These are phyloP conservation scores for Linanthus parryae DNA, from an alignment of 148 eudicot species.

Conservation along the genomic window DNA sequence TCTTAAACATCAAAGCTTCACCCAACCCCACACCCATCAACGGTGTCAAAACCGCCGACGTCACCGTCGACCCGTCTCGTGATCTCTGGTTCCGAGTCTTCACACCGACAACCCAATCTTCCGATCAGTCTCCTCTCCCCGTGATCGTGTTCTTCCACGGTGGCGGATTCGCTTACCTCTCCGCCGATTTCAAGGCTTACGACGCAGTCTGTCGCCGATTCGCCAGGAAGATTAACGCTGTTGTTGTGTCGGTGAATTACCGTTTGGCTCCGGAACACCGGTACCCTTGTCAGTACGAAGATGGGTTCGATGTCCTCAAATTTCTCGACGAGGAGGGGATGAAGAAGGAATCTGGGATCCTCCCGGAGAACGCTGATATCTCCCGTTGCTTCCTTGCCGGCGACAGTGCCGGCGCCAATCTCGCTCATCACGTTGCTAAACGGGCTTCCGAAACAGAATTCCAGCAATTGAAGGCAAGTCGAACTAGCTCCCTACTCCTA, in stretches of 20 bases:
- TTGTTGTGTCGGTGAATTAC: conserved; percentile 65
- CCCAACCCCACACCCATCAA: conserved; percentile 35
- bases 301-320: conserved; percentile 50
- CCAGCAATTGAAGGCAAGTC: conserved; percentile 20
- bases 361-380: conserved; percentile 54
- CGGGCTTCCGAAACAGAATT: conserved; percentile 24
- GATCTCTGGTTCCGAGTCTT: conserved; percentile 64
- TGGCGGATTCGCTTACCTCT: conserved; percentile 58
- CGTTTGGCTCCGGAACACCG: conserved; percentile 69
- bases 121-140: too few species aligned
- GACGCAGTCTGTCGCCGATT: conserved; percentile 77
- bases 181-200: conserved; percentile 36
- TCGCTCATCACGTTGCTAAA: conserved; percentile 53
- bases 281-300: conserved; percentile 64
- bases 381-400: conserved; percentile 52
- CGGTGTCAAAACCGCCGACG: conserved; percentile 48
- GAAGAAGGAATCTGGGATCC: neutral
- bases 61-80: conserved; percentile 42
- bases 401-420: conserved; percentile 78
- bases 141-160: conserved; percentile 64
- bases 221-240: conserved; percentile 28
- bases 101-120: conserved; percentile 17
- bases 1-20: conserved; percentile 31
- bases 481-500: too few species aligned
- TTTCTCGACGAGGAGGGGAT: conserved; percentile 41